These are phyloP conservation scores for Lactarius pseudohatsudake DNA, from an alignment of 768 basidiomycete genomes.

Conservation along the genomic window DNA sequence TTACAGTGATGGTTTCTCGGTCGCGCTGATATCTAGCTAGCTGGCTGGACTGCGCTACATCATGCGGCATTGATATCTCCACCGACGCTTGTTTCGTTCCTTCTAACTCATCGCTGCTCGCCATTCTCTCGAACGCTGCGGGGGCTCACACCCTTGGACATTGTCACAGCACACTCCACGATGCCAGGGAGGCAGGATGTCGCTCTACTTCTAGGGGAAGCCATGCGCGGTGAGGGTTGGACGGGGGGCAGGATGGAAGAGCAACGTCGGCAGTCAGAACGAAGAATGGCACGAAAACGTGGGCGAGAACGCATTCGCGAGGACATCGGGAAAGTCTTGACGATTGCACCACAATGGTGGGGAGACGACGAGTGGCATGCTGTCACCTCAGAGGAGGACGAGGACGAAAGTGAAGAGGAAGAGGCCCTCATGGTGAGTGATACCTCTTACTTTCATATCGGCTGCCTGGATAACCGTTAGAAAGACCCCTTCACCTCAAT, in stretches of 20 bases:
- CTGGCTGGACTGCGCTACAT: constrained; percentile 94
- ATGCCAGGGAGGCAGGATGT: constrained; percentile 84
- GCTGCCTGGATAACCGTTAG: constrained; percentile 3
- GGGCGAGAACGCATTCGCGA: constrained; percentile 57
- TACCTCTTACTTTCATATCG: constrained; percentile 3
- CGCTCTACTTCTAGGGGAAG: constrained; percentile 81
- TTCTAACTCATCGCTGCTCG: constrained; percentile 91
- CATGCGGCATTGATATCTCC: constrained; percentile 88
- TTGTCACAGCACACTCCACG: constrained; percentile 80
- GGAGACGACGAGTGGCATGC: constrained; percentile 43
- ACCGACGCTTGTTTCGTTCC: constrained; percentile 86
- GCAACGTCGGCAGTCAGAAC: constrained; percentile 58
- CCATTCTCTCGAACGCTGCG: constrained; percentile 74
- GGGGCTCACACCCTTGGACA: constrained; percentile 83
- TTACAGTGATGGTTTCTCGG: constrained; percentile 13
- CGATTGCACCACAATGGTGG: constrained; percentile 67
- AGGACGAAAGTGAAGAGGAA: constrained; percentile 49
- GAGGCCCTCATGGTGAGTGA: constrained; percentile 50
- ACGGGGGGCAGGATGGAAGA: constrained; percentile 74
- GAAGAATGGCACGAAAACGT: constrained; percentile 51
- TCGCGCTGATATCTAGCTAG: constrained; percentile 41
- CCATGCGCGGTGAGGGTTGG: constrained; percentile 86
- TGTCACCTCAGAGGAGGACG: constrained; percentile 37
- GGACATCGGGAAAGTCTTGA: constrained; percentile 56
- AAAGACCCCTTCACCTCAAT: constrained; percentile 74